These are phyloP conservation scores for Kwoniella bestiolae DNA, from an alignment of 768 basidiomycete species.

Conservation along the genomic window DNA sequence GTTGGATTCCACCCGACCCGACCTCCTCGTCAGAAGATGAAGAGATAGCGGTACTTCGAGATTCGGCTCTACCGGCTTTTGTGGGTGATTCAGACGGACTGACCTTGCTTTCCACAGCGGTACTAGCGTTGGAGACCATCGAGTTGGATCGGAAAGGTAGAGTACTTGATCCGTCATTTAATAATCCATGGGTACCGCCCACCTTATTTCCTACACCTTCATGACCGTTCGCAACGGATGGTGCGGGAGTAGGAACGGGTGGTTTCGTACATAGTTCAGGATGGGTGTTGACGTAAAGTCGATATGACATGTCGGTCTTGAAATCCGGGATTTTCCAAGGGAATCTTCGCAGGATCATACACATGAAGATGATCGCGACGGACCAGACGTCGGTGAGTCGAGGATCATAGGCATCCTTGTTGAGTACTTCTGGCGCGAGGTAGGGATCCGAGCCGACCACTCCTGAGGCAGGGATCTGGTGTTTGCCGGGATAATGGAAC, in stretches of 20 bases:
- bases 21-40: constrained; percentile 15
- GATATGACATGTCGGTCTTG: constrained; percentile 88
- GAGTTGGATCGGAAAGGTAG: constrained; percentile 46
- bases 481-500: constrained; percentile 96
- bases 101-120: constrained; percentile 32
- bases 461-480: constrained; percentile 75
- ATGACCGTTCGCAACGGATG: constrained; percentile 39
- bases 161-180: constrained; percentile 47
- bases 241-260: constrained; percentile 49
- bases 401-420: constrained; percentile 81
- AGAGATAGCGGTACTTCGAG: background rate
- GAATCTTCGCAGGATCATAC: constrained; percentile 96
- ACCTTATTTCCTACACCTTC: constrained; percentile 27
- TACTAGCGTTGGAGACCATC: constrained; percentile 29
- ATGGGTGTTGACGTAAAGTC: constrained; percentile 88
- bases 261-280: constrained; percentile 73
- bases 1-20: background rate
- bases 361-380: constrained; percentile 97
- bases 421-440: constrained; percentile 93
- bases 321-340: constrained; percentile 98
- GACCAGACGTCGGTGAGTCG: constrained; percentile 99
- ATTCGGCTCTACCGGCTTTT: constrained; percentile 11
- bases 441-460: constrained; percentile 98
- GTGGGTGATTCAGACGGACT: constrained; percentile 8
- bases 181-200: constrained; percentile 41